Evolutionary conservation across 345 rosid genomes (phyloP), one percentile per base, ranked within the genome.

Genomic region (Clarkia xantiana): DNA sequence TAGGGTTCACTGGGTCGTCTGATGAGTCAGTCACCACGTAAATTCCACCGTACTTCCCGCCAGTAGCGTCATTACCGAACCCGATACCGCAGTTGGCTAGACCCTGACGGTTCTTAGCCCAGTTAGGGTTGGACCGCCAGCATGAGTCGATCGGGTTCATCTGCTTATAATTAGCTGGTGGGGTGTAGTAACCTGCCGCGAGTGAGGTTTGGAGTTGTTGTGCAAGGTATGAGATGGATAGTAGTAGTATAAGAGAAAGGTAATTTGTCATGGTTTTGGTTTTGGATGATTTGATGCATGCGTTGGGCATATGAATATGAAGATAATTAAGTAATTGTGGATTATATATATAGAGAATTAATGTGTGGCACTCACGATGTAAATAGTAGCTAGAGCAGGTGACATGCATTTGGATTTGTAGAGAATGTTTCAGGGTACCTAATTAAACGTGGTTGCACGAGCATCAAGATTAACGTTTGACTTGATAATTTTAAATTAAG

Each of bases 1-100:
- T 72, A 18, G 96, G 98, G 70, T 76, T 73, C 9, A 65, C 62
- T 0, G 94, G 81, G 54, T 83, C 81, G 11, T 86, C 98, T 6
- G 38, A 20, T 5, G 81, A 52, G 62, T 63, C 64, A 3, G 83
- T 84, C 40, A 86, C 75, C 4, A 78, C 70, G 9, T 91, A 91
- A 51, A 76, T 68, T 1, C 74, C 47, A 20, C 98, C 98, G 8
- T 81, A 70, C 52, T 82, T 78, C 18, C 98, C 98, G 9, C 96
- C 96, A 0, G 67, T 43, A 0, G 93, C 80, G 0, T 66, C 66
- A 42, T 75, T 76, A 0, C 94, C 98, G 1, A 79, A 91, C 8
- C 98, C 98, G n/a, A 84, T 72, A 0, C 73, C 79, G 6, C 96
- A 86, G 41, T 84, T 65, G 1, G 94, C 86, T 9, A 86, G 66